Percentiles rank a stretch among this genome's conserved stretches.
Conservation (phyloP, 345 rosid genomes). For the Salix suchowensis region DNA sequence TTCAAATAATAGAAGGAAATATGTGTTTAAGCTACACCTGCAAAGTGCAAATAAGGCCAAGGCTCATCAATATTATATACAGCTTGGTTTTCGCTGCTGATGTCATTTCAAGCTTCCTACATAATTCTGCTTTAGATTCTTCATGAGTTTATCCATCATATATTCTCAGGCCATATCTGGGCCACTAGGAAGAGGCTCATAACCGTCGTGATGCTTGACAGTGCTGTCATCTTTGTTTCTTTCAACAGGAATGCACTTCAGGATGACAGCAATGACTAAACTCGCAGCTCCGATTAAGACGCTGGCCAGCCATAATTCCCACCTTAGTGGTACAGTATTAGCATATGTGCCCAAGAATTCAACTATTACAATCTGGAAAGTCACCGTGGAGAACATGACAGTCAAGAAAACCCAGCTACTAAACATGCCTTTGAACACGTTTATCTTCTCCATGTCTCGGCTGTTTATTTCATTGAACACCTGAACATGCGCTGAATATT, state of each 20-base stretch:
- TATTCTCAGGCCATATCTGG: slow-evolving; percentile 40
- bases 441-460: slow-evolving; percentile 70
- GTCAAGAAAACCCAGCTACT: slow-evolving; percentile 56
- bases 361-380: slow-evolving; percentile 54
- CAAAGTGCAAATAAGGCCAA: not conserved
- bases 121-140: not conserved
- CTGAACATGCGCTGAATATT: slow-evolving; percentile 16
- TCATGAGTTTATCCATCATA: not conserved
- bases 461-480: slow-evolving; percentile 78
- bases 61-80: not conserved
- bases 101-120: not conserved
- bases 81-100: not conserved
- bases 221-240: slow-evolving; percentile 6
- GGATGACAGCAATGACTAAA: slow-evolving; percentile 48
- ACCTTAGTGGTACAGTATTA: slow-evolving; percentile 50
- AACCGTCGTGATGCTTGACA: slow-evolving; percentile 48
- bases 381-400: slow-evolving; percentile 49
- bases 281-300: slow-evolving; percentile 54
- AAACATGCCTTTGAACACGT: slow-evolving; percentile 49
- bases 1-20: not conserved
- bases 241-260: slow-evolving; percentile 59
- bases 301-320: slow-evolving; percentile 54
- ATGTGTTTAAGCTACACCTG: not conserved
- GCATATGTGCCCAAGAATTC: slow-evolving; percentile 66
- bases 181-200: slow-evolving; percentile 57